A percentile compares a stretch with the other conserved stretches of the same genome.
These are phyloP conservation scores for Microcyclosporella mali DNA, from an alignment of 2,329 filamentous ascomycete genomes.

Conservation along the genomic window DNA sequence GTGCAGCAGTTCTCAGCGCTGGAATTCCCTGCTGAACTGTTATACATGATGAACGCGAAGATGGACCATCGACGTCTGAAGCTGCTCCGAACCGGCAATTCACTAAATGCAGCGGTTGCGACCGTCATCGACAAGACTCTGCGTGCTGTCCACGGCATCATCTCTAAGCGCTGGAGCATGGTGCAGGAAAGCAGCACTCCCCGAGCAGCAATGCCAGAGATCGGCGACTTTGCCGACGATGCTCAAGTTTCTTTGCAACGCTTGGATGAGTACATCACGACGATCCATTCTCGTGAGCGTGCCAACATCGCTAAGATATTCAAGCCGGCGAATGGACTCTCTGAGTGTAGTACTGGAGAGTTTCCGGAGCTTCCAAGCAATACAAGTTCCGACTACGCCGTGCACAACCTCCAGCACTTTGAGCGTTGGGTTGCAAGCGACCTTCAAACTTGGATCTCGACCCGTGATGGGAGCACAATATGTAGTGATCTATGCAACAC, in stretches of 20 bases:
- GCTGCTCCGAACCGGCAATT: slow-evolving; percentile 1
- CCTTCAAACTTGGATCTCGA: slow-evolving; percentile 12
- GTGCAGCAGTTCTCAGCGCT: background rate
- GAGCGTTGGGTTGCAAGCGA: slow-evolving; percentile 18
- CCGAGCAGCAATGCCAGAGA: background rate
- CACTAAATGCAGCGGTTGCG: background rate
- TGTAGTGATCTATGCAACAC: slow-evolving; percentile 8
- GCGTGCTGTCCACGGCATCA: background rate
- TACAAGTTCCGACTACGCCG: slow-evolving; percentile 2
- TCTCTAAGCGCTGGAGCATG: slow-evolving; percentile 5
- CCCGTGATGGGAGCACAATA: background rate
- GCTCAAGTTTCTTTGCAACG: slow-evolving; percentile 8
- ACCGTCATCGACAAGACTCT: background rate
- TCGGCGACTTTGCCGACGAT: slow-evolving; percentile 12
- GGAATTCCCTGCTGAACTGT: slow-evolving; percentile 5
- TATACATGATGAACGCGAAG: slow-evolving; percentile 23
- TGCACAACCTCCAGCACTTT: slow-evolving; percentile 14
- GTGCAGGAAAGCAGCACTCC: slow-evolving; percentile 4
- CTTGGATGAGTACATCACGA: slow-evolving; percentile 17
- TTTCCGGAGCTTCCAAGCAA: slow-evolving; percentile 12
- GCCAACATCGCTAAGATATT: slow-evolving; percentile 3
- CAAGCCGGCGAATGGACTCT: slow-evolving; percentile 8
- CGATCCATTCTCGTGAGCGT: slow-evolving; percentile 1
- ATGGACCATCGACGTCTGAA: slow-evolving; percentile 22
- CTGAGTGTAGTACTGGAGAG: background rate